Percentiles rank a stretch among this genome's conserved stretches.
phyloP scores from a whole-genome alignment of 1,284 basidiomycete species.

The Thecaphora frezii region DNA sequence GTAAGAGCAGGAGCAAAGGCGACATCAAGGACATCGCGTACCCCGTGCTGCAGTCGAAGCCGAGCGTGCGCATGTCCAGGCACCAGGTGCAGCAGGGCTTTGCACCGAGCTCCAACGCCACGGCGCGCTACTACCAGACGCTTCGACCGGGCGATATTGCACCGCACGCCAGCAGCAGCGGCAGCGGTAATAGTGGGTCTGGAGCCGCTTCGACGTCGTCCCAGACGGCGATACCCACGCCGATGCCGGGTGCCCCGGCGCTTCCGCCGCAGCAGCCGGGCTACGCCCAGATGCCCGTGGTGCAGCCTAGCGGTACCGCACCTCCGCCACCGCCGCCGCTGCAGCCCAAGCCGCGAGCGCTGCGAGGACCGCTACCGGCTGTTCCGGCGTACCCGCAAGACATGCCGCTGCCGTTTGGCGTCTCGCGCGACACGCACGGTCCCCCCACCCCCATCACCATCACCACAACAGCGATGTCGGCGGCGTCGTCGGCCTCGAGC shows the following conservation, averaged over 20 bases:
- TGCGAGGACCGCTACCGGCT: neutral
- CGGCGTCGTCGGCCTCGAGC: neutral
- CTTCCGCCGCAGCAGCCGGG: neutral
- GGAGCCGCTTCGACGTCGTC: too few relatives aligned
- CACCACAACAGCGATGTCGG: too few relatives aligned
- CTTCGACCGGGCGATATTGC: neutral
- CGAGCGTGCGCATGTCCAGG: constrained; percentile 12
- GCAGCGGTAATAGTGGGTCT: too few relatives aligned
- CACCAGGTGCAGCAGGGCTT: constrained; percentile 28
- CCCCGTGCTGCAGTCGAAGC: constrained; percentile 3
- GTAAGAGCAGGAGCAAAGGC: neutral
- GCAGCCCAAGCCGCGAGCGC: neutral
- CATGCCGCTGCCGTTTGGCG: neutral
- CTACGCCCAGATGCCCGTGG: neutral
- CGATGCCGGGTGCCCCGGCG: neutral
- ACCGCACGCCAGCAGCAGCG: neutral
- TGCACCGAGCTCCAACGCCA: constrained; percentile 9
- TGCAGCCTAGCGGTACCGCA: neutral
- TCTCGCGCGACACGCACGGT: neutral
- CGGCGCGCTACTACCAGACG: constrained; percentile 13
- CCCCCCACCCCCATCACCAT: neutral
- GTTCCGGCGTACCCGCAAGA: neutral
- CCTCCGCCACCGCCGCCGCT: too few relatives aligned
- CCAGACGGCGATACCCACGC: neutral
- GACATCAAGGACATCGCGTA: constrained; percentile 3